A percentile compares a stretch with the other conserved stretches of the same genome.
Conservation (phyloP, 306 rosid genomes). For the Alnus rubra region DNA sequence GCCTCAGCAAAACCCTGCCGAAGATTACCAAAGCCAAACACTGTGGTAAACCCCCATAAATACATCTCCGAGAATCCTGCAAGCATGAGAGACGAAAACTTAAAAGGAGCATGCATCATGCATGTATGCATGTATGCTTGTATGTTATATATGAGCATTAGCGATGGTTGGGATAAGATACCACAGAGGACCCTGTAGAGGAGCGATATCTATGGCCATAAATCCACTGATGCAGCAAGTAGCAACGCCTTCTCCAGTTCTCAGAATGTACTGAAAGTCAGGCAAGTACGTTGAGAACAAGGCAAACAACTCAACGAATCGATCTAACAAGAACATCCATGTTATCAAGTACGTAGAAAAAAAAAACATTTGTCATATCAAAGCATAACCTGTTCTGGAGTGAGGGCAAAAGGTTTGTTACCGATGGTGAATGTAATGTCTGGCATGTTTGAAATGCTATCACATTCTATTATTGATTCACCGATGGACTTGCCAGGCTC, state of each 20-base stretch:
- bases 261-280: conserved; percentile 66
- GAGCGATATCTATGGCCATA: conserved; percentile 69
- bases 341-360: background rate
- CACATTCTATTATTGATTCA: conserved; percentile 62
- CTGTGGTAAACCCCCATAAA: conserved; percentile 83
- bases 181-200: conserved; percentile 84
- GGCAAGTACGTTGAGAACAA: background rate
- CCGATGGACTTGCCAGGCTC: conserved; percentile 83
- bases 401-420: conserved; percentile 54
- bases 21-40: conserved; percentile 71
- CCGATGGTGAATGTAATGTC: conserved; percentile 72
- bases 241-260: conserved; percentile 67
- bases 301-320: background rate
- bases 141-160: background rate
- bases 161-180: conserved; percentile 23
- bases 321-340: background rate
- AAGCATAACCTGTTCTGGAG: conserved; percentile 71
- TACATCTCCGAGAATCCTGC: conserved; percentile 93
- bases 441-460: conserved; percentile 61
- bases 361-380: background rate
- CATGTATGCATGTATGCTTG: conserved; percentile 15
- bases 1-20: conserved; percentile 72
- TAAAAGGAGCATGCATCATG: background rate
- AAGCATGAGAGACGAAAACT: conserved; percentile 7
- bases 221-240: conserved; percentile 78